Evolutionary conservation across 768 basidiomycete genomes (phyloP).

Genomic region (Boletus sensibilis): DNA sequence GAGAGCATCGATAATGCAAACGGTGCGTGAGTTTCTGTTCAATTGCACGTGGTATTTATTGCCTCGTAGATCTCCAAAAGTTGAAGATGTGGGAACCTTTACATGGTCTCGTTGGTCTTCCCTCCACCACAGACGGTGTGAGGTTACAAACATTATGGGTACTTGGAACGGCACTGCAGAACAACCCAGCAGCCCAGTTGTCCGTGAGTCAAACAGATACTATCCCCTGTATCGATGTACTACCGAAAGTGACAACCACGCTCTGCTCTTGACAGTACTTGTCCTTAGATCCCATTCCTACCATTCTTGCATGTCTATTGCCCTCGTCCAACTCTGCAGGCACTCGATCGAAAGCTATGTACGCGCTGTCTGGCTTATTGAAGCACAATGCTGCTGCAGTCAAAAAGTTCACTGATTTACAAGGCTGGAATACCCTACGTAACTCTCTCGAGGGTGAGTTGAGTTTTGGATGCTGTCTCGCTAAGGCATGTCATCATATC

Average conservation of each 20-base stretch:
- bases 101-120: slow-evolving; percentile 56
- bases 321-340: slow-evolving; percentile 51
- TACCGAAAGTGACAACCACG: slow-evolving; percentile 1
- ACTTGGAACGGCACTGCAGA: slow-evolving; percentile 85
- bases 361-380: slow-evolving; percentile 72
- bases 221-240: not conserved
- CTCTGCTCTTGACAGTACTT: slow-evolving; percentile 48
- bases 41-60: not conserved
- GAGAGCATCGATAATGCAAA: slow-evolving; percentile 93
- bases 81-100: slow-evolving; percentile 79
- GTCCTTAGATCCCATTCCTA: slow-evolving; percentile 60
- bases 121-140: slow-evolving; percentile 56
- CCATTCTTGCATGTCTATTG: slow-evolving; percentile 59
- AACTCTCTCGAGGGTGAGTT: slow-evolving; percentile 58
- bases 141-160: slow-evolving; percentile 79
- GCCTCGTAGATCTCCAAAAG: slow-evolving; percentile 61
- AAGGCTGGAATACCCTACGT: slow-evolving; percentile 66
- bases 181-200: slow-evolving; percentile 82
- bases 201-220: slow-evolving; percentile 47
- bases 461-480: not conserved
- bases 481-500: slow-evolving; percentile 3
- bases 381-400: slow-evolving; percentile 78
- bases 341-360: slow-evolving; percentile 77
- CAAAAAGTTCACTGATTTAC: slow-evolving; percentile 42
- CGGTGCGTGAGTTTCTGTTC: slow-evolving; percentile 34